phyloP scores from a whole-genome alignment of 169 alveolate species.

The Blepharisma undulans region DNA sequence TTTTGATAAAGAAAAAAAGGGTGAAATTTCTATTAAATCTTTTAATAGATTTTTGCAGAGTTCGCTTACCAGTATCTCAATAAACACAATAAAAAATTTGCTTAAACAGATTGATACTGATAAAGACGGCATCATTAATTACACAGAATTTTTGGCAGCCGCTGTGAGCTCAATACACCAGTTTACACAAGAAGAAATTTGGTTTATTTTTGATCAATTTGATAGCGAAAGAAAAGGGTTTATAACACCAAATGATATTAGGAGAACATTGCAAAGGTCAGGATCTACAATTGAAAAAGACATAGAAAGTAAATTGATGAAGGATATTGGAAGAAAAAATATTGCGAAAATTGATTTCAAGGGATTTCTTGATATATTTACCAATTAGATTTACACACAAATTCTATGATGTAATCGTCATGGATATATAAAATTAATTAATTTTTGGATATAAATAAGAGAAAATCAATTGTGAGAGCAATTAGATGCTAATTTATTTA shows the following conservation, averaged over 20 bases:
- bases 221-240: neutral
- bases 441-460: neutral
- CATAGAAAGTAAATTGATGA: neutral
- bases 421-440: neutral
- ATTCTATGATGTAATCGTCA: neutral
- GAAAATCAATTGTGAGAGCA: too few species aligned
- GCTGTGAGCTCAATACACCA: slow-evolving; percentile 23
- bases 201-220: neutral
- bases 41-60: neutral
- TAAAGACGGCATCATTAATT: slow-evolving; percentile 48
- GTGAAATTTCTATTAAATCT: neutral
- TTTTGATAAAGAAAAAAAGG: neutral
- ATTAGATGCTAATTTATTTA: too few species aligned
- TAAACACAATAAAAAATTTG: slow-evolving; percentile 33
- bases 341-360: neutral
- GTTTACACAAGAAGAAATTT: neutral
- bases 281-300: neutral
- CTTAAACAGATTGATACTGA: slow-evolving; percentile 37
- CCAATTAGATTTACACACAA: neutral
- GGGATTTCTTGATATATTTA: neutral
- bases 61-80: neutral
- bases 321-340: neutral
- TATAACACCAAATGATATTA: neutral
- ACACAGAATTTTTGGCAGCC: slow-evolving; percentile 55
- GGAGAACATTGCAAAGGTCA: neutral